phyloP scores from a whole-genome alignment of 768 basidiomycete species.

The Suillus subluteus region DNA sequence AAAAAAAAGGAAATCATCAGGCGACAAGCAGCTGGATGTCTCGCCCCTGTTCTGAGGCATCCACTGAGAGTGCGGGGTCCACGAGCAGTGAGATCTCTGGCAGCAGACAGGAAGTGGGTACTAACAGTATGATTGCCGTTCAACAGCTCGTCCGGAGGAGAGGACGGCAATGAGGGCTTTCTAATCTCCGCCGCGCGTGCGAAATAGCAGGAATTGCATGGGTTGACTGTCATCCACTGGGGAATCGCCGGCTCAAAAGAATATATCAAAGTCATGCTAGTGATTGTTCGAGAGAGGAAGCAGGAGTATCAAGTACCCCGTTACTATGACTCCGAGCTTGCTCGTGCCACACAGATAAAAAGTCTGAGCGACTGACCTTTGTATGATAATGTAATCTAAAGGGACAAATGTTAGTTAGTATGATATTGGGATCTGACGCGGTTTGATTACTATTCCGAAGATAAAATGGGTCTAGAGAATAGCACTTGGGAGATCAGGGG shows the following conservation, averaged over 20 bases:
- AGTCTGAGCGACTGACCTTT: neutral
- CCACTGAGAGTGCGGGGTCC: constrained; percentile 16
- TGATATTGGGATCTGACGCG: neutral
- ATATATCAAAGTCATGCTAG: constrained; percentile 13
- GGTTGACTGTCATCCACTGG: constrained; percentile 23
- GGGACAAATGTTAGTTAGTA: neutral
- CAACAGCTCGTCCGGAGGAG: constrained; percentile 23
- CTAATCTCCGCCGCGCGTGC: constrained; percentile 17
- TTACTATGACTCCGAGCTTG: neutral
- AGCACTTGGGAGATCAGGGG: neutral
- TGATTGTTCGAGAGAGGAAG: neutral
- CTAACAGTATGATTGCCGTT: constrained; percentile 26
- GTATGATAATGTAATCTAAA: neutral
- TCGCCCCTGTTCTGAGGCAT: no score
- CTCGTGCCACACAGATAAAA: neutral
- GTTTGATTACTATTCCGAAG: neutral
- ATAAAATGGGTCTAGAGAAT: no score
- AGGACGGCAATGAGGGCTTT: constrained; percentile 24
- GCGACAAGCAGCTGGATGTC: constrained; percentile 15
- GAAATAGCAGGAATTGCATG: constrained; percentile 26
- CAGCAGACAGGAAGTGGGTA: constrained; percentile 33
- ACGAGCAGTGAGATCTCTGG: constrained; percentile 26
- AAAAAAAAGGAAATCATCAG: constrained; percentile 14
- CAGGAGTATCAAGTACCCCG: neutral
- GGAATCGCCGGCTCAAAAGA: constrained; percentile 20